These are phyloP conservation scores for Penicillium desertorum DNA, from an alignment of 495 filamentous ascomycete genomes.

Conservation along the genomic window DNA sequence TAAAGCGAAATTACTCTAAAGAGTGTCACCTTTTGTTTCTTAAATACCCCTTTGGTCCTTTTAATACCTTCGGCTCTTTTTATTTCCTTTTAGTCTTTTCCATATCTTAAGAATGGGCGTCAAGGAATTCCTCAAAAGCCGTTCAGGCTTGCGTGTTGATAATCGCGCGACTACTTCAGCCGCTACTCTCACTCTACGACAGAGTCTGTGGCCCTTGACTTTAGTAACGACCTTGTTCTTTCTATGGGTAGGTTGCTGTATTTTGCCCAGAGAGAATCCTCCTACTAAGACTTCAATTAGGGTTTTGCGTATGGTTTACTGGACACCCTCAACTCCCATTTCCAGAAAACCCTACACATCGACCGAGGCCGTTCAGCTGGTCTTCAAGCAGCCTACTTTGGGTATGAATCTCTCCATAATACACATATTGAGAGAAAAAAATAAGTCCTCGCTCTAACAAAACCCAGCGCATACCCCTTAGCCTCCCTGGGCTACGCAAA, in stretches of 20 bases:
- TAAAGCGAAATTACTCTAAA: too few species aligned
- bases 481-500: constrained; percentile 62
- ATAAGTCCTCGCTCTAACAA: background rate
- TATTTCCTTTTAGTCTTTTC: background rate
- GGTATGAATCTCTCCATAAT: constrained; percentile 18
- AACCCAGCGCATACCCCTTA: constrained; percentile 54
- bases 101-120: constrained; percentile 26
- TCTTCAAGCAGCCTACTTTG: constrained; percentile 56
- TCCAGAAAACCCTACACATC: constrained; percentile 55
- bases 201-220: constrained; percentile 52
- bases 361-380: constrained; percentile 51
- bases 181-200: constrained; percentile 57
- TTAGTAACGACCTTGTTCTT: constrained; percentile 66
- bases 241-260: constrained; percentile 53
- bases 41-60: background rate
- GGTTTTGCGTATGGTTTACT: constrained; percentile 53
- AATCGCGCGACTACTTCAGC: constrained; percentile 55
- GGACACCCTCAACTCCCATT: constrained; percentile 53
- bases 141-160: constrained; percentile 37
- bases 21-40: constrained; percentile 1
- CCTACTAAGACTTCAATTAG: constrained; percentile 22
- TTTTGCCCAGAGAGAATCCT: background rate
- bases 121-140: constrained; percentile 32
- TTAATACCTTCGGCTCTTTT: background rate
- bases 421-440: background rate